Evolutionary conservation across 176 grass and related monocot genomes (phyloP).

Genomic region (Musa itinerans): DNA sequence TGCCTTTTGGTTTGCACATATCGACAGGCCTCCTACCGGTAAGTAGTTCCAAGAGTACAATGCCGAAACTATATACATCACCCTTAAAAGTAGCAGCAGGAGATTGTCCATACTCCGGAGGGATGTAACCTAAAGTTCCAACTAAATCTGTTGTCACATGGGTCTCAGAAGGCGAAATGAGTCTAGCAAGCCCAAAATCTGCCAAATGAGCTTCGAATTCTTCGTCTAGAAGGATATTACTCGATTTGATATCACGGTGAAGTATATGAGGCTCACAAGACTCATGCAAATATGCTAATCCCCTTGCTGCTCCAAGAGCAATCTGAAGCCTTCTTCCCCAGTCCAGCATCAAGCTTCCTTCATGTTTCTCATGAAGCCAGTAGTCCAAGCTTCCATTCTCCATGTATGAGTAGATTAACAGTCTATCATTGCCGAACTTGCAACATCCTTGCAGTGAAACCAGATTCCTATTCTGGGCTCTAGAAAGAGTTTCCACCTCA

Average conservation of each 20-base stretch:
- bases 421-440: conserved; percentile 65
- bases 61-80: conserved; percentile 79
- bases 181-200: conserved; percentile 79
- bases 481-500: conserved; percentile 79
- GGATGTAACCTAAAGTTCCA: conserved; percentile 79
- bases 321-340: conserved; percentile 67
- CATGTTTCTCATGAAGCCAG: conserved; percentile 84
- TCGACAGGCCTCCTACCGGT: conserved; percentile 74
- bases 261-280: conserved; percentile 88
- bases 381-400: conserved; percentile 96
- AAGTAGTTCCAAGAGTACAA: conserved; percentile 76
- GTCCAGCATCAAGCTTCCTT: conserved; percentile 51
- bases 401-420: conserved; percentile 95
- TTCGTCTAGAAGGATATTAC: conserved; percentile 86
- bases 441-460: conserved; percentile 84
- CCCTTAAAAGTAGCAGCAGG: conserved; percentile 81
- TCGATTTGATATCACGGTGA: conserved; percentile 93
- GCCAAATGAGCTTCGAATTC: conserved; percentile 83
- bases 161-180: conserved; percentile 60
- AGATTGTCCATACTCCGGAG: conserved; percentile 72
- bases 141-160: conserved; percentile 92
- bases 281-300: conserved; percentile 73
- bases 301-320: conserved; percentile 68
- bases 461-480: conserved; percentile 73
- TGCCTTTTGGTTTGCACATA: conserved; percentile 84